Base-by-base conservation (phyloP, 2,329 filamentous ascomycete genomes). In the Verticillium longisporum region DNA sequence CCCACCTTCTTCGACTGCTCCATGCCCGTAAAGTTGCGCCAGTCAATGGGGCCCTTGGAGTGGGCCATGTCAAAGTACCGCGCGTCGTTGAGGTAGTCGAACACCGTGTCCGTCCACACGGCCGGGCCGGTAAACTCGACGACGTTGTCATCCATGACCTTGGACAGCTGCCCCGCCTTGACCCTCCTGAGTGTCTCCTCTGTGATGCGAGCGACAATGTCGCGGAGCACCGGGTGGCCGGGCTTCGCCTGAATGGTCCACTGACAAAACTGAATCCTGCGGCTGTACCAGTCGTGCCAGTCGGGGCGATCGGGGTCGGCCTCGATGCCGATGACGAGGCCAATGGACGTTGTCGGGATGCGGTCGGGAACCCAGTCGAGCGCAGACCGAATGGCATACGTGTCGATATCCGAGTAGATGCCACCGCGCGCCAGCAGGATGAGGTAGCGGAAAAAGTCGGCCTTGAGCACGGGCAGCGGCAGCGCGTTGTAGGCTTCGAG, bases 221-320 rank as follows among this genome's bases (percentile, higher is more conserved):
- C 91, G 64, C 93, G 87, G 62, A 99, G 83, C 13, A 97, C 87
- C 0, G 95, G 95, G 73, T 99, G 95, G 11, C 95, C 95, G 0
- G 94, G 90, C 75, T 99, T 99, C 61, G 90, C 81, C 75, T 98
- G 94, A 65, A 99, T 97, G 1, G 95, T 99, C 95, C 95, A 99
- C 74, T 99, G 95, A 77, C 95, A 99, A 76, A 99, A 98, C 73
- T 98, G 95, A 63, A 99, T 93, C 65, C 94, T 86, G 62, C 95
- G 89, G 65, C 92, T 95, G 79, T 98, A 99, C 95, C 94, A 98
- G 1, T 97, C 81, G 38, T 86, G 83, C 95, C 95, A 99, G 73
- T 99, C 95, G 3, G 86, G 84, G 56, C 95, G 86, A 74, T 98
- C 92, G 0, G 95, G 92, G 71, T 99, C 95, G 4, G 95, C 95